A percentile compares a stretch with the other conserved stretches of the same genome.
Conservation (phyloP, 176 grass and related monocot species). For the Carex parvula region DNA sequence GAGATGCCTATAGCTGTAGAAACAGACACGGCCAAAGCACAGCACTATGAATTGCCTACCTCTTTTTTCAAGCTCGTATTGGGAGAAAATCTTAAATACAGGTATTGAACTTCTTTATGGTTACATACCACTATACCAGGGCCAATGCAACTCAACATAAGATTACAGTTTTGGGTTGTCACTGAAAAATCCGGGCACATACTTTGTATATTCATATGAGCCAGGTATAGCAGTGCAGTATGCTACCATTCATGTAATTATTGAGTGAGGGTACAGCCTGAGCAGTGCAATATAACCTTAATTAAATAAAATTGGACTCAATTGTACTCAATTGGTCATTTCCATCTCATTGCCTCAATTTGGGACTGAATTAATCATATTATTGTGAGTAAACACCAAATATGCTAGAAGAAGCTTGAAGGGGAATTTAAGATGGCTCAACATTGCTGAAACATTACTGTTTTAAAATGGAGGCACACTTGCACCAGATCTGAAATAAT, state of each 20-base stretch:
- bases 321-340: neutral
- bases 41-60: constrained; percentile 88
- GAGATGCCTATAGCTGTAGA: constrained; percentile 88
- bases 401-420: neutral
- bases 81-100: constrained; percentile 83
- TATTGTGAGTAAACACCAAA: neutral
- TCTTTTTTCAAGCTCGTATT: constrained; percentile 88
- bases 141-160: neutral
- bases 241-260: neutral
- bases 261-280: neutral
- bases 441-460: neutral
- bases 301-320: neutral
- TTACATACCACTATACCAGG: neutral
- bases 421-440: neutral
- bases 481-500: neutral
- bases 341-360: neutral
- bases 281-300: neutral
- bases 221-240: neutral
- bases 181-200: neutral
- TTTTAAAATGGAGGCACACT: too few relatives aligned
- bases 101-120: constrained; percentile 18
- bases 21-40: constrained; percentile 72
- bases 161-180: neutral
- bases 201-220: neutral
- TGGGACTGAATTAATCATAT: neutral